These are phyloP conservation scores for Calonectria pauciramosa DNA, from an alignment of 2,329 filamentous ascomycete genomes.

Conservation along the genomic window DNA sequence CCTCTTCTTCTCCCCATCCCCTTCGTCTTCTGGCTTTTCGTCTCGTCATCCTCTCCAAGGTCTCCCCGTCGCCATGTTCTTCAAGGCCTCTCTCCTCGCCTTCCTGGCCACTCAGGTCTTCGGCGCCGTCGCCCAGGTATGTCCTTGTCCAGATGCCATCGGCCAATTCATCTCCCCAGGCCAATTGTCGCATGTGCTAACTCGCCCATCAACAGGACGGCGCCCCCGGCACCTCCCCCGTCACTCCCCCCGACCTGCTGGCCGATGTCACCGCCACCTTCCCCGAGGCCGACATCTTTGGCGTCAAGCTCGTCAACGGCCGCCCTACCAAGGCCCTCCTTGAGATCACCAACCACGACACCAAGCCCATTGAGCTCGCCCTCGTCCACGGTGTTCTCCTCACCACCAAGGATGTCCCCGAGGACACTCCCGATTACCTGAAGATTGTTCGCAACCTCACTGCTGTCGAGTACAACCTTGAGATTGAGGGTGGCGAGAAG, in stretches of 20 bases:
- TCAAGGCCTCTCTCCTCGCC: conserved; percentile 79
- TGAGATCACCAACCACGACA: conserved; percentile 88
- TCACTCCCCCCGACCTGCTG: conserved; percentile 57
- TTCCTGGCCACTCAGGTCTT: conserved; percentile 79
- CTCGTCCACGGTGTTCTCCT: conserved; percentile 83
- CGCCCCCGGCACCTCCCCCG: conserved; percentile 39
- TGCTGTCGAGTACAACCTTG: conserved; percentile 77
- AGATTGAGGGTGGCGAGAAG: conserved; percentile 81
- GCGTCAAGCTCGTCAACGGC: conserved; percentile 95
- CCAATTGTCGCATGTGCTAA: conserved; percentile 23
- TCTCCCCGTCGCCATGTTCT: conserved; percentile 70
- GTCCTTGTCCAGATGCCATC: conserved; percentile 47
- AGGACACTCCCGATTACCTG: conserved; percentile 58
- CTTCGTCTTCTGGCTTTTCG: conserved; percentile 17
- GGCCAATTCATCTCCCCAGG: not conserved
- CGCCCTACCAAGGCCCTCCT: conserved; percentile 86
- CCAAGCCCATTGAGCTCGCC: conserved; percentile 78
- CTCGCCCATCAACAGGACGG: conserved; percentile 27
- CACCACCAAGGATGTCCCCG: conserved; percentile 65
- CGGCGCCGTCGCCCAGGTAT: conserved; percentile 74
- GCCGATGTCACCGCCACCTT: conserved; percentile 75
- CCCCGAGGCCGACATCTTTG: conserved; percentile 85
- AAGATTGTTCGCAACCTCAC: conserved; percentile 88
- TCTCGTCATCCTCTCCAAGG: conserved; percentile 18
- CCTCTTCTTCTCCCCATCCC: conserved; percentile 14